Evolutionary conservation across 331 rosid genomes (phyloP).

Genomic region (Malus hybrid): DNA sequence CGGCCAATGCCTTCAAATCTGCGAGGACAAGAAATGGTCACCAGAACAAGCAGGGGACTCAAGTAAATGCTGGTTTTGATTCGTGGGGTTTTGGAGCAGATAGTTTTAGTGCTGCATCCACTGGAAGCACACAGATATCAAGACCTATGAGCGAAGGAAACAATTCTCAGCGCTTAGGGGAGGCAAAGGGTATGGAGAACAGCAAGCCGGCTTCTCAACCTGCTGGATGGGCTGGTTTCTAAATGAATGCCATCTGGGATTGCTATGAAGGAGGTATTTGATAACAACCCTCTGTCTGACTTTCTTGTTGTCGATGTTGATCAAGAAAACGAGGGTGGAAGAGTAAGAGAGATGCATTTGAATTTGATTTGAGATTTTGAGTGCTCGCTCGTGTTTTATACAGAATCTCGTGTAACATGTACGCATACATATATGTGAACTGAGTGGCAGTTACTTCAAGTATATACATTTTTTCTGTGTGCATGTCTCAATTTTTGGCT

Average conservation of each 20-base stretch:
- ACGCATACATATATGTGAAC: conserved; percentile 3
- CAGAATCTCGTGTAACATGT: conserved; percentile 26
- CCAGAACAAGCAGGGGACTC: conserved; percentile 43
- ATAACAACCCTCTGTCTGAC: conserved; percentile 7
- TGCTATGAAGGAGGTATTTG: conserved; percentile 9
- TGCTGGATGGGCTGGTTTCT: conserved; percentile 99
- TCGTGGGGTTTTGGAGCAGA: conserved; percentile 87
- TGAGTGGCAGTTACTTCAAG: not conserved
- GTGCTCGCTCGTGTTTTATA: conserved; percentile 34
- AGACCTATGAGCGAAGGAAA: conserved; percentile 37
- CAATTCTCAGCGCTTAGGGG: conserved; percentile 35
- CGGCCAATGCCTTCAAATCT: conserved; percentile 50
- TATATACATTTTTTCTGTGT: not conserved
- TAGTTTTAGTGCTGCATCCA: conserved; percentile 42
- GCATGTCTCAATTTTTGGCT: conserved; percentile 8
- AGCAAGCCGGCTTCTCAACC: conserved; percentile 69
- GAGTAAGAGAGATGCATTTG: conserved; percentile 5
- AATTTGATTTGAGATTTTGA: conserved; percentile 31
- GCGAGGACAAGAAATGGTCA: conserved; percentile 59
- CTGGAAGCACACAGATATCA: conserved; percentile 38
- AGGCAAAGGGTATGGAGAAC: conserved; percentile 36
- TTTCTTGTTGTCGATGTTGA: not conserved
- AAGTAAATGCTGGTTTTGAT: conserved; percentile 43
- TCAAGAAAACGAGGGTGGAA: conserved; percentile 15
- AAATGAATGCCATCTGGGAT: conserved; percentile 7